phyloP scores from a whole-genome alignment of 441 rosid genomes.

The Populus hybrid region DNA sequence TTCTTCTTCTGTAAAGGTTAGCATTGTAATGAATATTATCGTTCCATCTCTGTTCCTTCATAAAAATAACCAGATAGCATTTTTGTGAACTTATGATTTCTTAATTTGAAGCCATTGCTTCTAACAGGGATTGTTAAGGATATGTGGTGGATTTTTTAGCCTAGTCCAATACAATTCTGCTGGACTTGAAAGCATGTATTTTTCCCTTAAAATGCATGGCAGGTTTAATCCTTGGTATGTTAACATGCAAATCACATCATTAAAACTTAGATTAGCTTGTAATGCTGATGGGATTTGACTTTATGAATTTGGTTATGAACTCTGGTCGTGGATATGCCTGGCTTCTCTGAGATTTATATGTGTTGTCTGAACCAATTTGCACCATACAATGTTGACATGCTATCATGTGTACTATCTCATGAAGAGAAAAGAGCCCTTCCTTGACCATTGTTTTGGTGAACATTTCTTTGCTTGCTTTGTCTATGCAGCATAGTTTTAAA shows the following conservation, averaged over 20 bases:
- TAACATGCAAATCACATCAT: background rate
- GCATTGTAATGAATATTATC: constrained; percentile 19
- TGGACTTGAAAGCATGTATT: background rate
- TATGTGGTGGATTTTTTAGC: background rate
- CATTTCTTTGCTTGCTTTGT: background rate
- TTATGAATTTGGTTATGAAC: background rate
- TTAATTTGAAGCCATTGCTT: background rate
- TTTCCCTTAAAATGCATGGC: background rate
- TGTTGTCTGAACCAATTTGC: background rate
- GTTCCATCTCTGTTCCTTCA: constrained; percentile 1
- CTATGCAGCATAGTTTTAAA: background rate
- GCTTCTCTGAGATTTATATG: background rate
- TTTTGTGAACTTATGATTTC: background rate
- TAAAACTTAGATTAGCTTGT: background rate
- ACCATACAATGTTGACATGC: background rate
- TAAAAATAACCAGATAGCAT: background rate
- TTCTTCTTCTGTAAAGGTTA: constrained; percentile 93
- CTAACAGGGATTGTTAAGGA: background rate
- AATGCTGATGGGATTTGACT: background rate
- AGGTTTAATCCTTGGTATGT: background rate
- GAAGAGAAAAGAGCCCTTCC: background rate
- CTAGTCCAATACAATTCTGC: background rate
- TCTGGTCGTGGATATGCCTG: background rate
- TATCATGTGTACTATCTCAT: background rate
- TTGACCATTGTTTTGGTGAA: background rate